Conservation (phyloP, 106 monocot species). For the Acorus calamus region DNA sequence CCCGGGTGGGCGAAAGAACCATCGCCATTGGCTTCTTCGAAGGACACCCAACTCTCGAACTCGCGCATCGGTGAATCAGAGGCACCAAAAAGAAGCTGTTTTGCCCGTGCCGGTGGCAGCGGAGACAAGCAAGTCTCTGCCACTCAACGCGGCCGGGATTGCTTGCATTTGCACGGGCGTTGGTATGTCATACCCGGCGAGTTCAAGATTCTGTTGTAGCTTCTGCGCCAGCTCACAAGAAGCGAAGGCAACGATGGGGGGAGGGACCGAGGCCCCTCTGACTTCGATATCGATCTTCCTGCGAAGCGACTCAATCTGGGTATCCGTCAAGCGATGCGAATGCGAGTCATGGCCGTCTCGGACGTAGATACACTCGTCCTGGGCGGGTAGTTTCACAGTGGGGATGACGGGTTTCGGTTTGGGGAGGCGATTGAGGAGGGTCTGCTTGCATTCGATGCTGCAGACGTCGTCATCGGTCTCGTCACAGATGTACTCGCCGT, state of each 20-base stretch:
- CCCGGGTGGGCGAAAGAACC: conserved; percentile 74
- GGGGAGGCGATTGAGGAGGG: conserved; percentile 36
- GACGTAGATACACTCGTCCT: conserved; percentile 77
- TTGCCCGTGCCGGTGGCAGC: conserved; percentile 83
- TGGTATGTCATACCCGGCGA: conserved; percentile 56
- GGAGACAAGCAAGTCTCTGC: conserved; percentile 60
- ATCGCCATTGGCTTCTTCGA: conserved; percentile 49
- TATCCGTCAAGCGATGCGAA: conserved; percentile 8
- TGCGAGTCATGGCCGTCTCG: conserved; percentile 18
- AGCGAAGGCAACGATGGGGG: conserved; percentile 48
- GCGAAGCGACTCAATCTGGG: conserved; percentile 37
- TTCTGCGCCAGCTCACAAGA: conserved; percentile 53
- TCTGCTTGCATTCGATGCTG: conserved; percentile 21
- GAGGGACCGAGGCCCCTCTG: conserved; percentile 39
- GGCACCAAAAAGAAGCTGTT: conserved; percentile 78
- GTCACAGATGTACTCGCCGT: conserved; percentile 22
- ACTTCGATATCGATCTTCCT: conserved; percentile 46
- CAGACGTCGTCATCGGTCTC: conserved; percentile 20
- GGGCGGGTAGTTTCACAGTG: conserved; percentile 19
- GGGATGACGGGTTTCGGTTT: conserved; percentile 4
- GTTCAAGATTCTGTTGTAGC: conserved; percentile 59
- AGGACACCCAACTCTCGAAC: conserved; percentile 5
- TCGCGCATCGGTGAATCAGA: conserved; percentile 39
- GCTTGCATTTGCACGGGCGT: conserved; percentile 83
- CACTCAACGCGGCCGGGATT: conserved; percentile 52